Evolutionary conservation across 1,284 basidiomycete species (phyloP).

Genomic region (Rhodotorula sp.): DNA sequence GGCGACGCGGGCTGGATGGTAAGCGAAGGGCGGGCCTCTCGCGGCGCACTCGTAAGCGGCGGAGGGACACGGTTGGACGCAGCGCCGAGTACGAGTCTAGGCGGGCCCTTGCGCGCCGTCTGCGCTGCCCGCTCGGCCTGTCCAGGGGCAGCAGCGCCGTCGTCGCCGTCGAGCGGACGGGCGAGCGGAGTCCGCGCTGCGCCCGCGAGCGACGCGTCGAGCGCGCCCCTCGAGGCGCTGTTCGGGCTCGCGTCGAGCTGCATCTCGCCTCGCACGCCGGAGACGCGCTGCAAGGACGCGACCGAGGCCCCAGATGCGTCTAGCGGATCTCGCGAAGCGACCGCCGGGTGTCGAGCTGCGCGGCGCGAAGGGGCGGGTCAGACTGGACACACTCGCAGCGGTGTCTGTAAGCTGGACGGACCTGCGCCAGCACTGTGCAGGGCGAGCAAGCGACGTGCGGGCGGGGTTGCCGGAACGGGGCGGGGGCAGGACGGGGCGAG

Average conservation of each 20-base stretch:
- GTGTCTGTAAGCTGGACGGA: too few species aligned
- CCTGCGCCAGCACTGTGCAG: too few species aligned
- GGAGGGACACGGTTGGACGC: not conserved
- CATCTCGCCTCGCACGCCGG: not conserved
- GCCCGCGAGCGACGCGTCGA: not conserved
- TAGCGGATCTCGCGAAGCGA: too few species aligned
- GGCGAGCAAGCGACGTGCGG: too few species aligned
- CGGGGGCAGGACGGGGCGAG: too few species aligned
- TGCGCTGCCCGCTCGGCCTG: not conserved
- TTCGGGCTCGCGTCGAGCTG: not conserved
- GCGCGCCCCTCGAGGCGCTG: not conserved
- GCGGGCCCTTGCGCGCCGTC: not conserved
- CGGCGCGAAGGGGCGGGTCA: too few species aligned
- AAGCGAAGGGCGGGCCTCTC: not conserved
- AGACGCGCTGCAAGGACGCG: not conserved
- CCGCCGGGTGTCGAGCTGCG: too few species aligned
- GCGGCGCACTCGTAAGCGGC: not conserved
- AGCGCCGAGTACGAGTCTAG: not conserved
- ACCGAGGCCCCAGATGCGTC: not conserved
- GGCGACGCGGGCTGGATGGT: conserved; percentile 37
- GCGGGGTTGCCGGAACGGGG: too few species aligned
- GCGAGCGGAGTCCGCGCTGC: not conserved
- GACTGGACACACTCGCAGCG: too few species aligned
- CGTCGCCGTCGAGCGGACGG: not conserved
- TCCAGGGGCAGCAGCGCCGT: not conserved